Conservation (phyloP, 805 yeast genomes). For the Kluyveromyces aestuarii region DNA sequence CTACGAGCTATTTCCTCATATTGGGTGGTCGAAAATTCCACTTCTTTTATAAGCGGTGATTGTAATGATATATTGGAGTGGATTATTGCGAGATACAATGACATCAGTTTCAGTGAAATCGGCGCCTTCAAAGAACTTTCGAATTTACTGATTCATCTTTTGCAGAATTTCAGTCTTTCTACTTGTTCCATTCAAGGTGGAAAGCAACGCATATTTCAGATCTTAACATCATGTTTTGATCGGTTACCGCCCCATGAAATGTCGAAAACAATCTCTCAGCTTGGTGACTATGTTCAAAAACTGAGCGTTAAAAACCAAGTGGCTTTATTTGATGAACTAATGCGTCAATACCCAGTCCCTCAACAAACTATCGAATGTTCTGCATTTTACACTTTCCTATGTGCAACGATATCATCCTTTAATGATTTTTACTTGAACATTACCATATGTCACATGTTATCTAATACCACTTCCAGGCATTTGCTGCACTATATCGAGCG, state of each 20-base stretch:
- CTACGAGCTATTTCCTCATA: conserved; percentile 9
- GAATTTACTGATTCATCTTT: conserved; percentile 26
- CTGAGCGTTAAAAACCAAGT: conserved; percentile 21
- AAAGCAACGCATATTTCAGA: conserved; percentile 20
- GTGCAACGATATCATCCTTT: conserved; percentile 11
- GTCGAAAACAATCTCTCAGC: conserved; percentile 3
- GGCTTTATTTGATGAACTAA: conserved; percentile 22
- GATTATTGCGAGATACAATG: conserved; percentile 34
- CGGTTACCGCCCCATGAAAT: conserved; percentile 8
- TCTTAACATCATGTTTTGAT: conserved; percentile 12
- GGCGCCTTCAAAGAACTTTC: conserved; percentile 26
- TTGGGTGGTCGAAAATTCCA: conserved; percentile 22
- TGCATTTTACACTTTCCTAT: conserved; percentile 16
- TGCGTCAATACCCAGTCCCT: conserved; percentile 14
- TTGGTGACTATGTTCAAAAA: conserved; percentile 13
- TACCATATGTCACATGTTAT: conserved; percentile 11
- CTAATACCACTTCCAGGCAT: conserved; percentile 7
- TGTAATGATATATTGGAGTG: conserved; percentile 41
- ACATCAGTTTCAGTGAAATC: conserved; percentile 34
- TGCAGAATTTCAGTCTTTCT: conserved; percentile 20
- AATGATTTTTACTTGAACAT: conserved; percentile 17
- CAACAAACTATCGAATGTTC: conserved; percentile 21
- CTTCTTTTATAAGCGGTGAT: conserved; percentile 30
- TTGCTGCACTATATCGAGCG: conserved; percentile 13
- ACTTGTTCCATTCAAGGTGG: conserved; percentile 15